Evolutionary conservation across 345 rosid genomes (phyloP).

Genomic region (Viola odorata): DNA sequence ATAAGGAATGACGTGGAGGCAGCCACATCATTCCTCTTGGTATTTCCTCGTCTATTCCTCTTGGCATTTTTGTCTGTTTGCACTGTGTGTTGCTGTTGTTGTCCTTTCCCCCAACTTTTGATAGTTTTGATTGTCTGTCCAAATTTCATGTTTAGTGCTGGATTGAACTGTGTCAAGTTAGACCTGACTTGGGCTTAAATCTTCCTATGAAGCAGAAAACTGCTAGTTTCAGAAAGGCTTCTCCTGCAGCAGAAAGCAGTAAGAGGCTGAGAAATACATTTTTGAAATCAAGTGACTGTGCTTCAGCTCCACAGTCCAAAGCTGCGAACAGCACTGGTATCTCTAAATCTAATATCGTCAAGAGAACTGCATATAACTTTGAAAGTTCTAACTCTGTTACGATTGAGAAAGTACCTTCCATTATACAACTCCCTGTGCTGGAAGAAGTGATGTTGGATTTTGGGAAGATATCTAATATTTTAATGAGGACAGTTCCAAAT

Average conservation of each 20-base stretch:
- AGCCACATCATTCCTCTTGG: too few relatives aligned
- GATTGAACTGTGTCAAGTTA: constrained; percentile 3
- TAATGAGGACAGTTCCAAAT: constrained; percentile 13
- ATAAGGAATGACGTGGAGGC: too few relatives aligned
- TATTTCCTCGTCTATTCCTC: too few relatives aligned
- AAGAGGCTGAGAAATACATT: background rate
- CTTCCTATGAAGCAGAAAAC: constrained; percentile 5
- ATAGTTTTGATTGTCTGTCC: background rate
- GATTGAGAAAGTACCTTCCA: constrained; percentile 18
- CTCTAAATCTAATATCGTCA: background rate
- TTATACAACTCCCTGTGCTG: constrained; percentile 11
- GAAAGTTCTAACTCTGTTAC: constrained; percentile 15
- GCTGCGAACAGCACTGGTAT: constrained; percentile 4
- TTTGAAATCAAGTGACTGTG: background rate
- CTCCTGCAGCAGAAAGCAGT: background rate
- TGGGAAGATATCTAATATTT: constrained; percentile 17
- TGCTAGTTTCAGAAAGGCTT: constrained; percentile 7
- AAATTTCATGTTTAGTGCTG: background rate
- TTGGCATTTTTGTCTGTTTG: background rate
- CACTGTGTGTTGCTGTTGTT: background rate
- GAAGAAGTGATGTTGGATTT: constrained; percentile 11
- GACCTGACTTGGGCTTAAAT: constrained; percentile 5
- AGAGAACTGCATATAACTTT: constrained; percentile 1
- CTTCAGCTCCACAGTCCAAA: background rate
- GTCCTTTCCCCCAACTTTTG: background rate